Evolutionary conservation across 768 basidiomycete species (phyloP), one percentile per base, ranked within the genome.

Genomic region (Lenzites betulinus): DNA sequence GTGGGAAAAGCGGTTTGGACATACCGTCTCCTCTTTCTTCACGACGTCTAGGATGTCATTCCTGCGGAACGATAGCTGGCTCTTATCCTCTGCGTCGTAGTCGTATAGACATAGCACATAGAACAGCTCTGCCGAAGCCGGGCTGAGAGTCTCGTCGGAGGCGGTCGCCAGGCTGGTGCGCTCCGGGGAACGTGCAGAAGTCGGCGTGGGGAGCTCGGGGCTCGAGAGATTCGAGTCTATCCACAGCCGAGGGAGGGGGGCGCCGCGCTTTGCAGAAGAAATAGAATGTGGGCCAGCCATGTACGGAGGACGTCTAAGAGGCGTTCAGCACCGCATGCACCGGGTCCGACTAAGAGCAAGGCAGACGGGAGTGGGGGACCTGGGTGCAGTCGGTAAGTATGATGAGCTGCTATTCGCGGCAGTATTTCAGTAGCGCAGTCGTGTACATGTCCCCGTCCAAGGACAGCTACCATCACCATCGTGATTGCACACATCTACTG

Each of bases 11-110:
- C 36, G 2, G 39, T 25, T 20, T 11, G 13, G 5, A 59, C 70
- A 49, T 49, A 71, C 70, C 1, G 85, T 82, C 13, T 81, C 78
- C 71, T 91, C 88, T 71, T 83, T 79, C 71, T 84, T 85, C 46
- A 92, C 77, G 52, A 92, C 76, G 23, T 83, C 81, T 28, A 93
- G 73, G 22, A 91, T 81, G 63, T 92, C 90, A 62, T 84, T 83
- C 74, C 82, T 82, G 41, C 73, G 73, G 71, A 92, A 90, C 3
- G 81, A 74, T 18, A 92, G 77, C 57, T 86, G 84, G 66, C 80
- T 81, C 16, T 78, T 72, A 64, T 91, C 91, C 23, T 80, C 74
- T 3, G 88, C 82, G 23, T 77, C 69, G 66, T 89, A 92, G 72
- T 91, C 88, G 67, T 86, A 81, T 70, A 88, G 74, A 72, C 88